Evolutionary conservation across 1,284 basidiomycete genomes (phyloP).

Genomic region (Heterobasidion irregulare): DNA sequence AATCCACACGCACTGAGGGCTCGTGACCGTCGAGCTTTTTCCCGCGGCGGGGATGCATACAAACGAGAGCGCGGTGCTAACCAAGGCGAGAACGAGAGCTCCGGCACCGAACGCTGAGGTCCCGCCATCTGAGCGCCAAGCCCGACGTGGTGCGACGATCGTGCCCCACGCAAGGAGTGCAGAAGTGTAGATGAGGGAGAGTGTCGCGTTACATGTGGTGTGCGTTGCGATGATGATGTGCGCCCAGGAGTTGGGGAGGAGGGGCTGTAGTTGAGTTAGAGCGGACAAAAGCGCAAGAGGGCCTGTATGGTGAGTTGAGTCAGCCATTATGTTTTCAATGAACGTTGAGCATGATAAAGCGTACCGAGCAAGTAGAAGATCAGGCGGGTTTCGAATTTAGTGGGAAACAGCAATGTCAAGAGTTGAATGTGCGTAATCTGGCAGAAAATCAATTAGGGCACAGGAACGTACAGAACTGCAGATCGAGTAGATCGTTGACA

Average conservation of each 20-base stretch:
- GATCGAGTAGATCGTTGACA: not conserved
- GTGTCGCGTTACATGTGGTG: not conserved
- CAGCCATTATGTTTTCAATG: not conserved
- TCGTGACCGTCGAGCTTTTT: not conserved
- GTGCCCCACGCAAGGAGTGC: not conserved
- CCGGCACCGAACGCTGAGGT: not conserved
- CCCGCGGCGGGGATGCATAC: not conserved
- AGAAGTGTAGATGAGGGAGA: slow-evolving; percentile 1
- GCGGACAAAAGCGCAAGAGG: not conserved
- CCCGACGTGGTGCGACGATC: not conserved
- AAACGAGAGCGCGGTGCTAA: not conserved
- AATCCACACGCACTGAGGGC: not conserved
- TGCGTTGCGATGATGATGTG: not conserved
- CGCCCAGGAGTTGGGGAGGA: not conserved
- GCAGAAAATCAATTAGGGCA: not conserved
- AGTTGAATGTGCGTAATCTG: slow-evolving; percentile 1
- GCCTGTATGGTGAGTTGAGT: not conserved
- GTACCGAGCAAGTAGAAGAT: not conserved
- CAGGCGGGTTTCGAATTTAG: not conserved
- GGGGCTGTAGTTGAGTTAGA: not conserved
- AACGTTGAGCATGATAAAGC: not conserved
- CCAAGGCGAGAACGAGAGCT: not conserved
- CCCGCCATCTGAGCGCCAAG: slow-evolving; percentile 1
- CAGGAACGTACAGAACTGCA: not conserved
- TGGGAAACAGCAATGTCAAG: not conserved